Evolutionary conservation across 352 stramenopile genomes (phyloP).

Genomic region (Phytopythium cucurbitacearum): DNA sequence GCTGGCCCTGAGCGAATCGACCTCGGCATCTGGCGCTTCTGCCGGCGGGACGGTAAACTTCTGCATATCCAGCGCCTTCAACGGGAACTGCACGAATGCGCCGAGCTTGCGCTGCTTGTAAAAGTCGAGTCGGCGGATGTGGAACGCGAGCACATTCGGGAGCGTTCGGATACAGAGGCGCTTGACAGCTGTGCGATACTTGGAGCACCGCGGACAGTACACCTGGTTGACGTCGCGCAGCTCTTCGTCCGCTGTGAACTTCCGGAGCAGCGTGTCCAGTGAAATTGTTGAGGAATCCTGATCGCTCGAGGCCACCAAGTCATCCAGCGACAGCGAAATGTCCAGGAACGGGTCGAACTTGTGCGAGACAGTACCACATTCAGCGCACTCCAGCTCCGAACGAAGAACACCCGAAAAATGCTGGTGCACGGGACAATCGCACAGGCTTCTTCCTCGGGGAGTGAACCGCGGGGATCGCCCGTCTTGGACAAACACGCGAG

Average conservation of each 20-base stretch:
- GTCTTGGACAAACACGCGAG: constrained; percentile 31
- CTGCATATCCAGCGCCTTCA: constrained; percentile 34
- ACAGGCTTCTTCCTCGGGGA: constrained; percentile 47
- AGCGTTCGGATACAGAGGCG: constrained; percentile 54
- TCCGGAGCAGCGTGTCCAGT: constrained; percentile 30
- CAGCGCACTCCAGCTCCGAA: constrained; percentile 52
- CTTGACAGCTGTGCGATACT: constrained; percentile 61
- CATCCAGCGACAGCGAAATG: constrained; percentile 58
- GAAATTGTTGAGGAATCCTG: constrained; percentile 9
- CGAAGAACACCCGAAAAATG: constrained; percentile 63
- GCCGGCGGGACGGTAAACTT: constrained; percentile 23
- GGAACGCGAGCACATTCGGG: constrained; percentile 69
- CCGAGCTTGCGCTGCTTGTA: constrained; percentile 53
- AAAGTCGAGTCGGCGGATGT: constrained; percentile 75
- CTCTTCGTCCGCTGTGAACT: constrained; percentile 52
- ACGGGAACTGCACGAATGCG: constrained; percentile 48
- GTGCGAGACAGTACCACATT: constrained; percentile 44
- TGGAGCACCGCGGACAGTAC: constrained; percentile 48
- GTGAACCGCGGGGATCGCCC: constrained; percentile 56
- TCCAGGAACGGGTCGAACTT: constrained; percentile 74
- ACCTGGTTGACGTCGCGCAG: constrained; percentile 58
- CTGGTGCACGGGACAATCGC: constrained; percentile 67
- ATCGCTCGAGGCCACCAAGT: background rate
- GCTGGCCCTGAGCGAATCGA: background rate
- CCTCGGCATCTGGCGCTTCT: constrained; percentile 12